A percentile compares a stretch with the other conserved stretches of the same genome.
These are phyloP conservation scores for Fusarium sp. DNA, from an alignment of 2,329 filamentous ascomycete genomes.

Conservation along the genomic window DNA sequence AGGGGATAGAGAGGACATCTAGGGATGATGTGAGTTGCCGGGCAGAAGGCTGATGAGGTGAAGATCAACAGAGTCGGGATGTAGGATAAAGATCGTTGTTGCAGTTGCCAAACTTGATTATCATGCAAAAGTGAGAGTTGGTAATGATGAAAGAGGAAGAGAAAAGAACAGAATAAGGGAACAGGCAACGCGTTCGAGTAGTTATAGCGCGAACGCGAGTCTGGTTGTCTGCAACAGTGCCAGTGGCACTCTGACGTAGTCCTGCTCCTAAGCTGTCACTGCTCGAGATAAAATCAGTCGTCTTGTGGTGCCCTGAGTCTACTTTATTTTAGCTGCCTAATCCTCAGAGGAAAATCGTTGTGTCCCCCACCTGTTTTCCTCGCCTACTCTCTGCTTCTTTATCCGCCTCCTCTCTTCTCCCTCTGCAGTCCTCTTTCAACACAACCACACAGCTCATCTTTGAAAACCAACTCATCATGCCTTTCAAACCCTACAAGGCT, in stretches of 20 bases:
- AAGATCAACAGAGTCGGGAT: not conserved
- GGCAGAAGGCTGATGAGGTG: too few relatives aligned
- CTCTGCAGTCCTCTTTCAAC: not conserved
- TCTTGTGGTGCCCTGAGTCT: not conserved
- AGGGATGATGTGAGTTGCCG: fast-evolving
- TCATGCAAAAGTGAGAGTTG: not conserved
- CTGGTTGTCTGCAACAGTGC: not conserved
- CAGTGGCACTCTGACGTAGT: not conserved
- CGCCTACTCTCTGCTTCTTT: too few relatives aligned
- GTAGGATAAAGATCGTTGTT: not conserved
- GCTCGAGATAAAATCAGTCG: fast-evolving
- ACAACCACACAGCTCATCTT: not conserved
- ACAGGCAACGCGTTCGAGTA: not conserved
- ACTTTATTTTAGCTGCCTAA: not conserved
- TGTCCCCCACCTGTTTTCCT: not conserved
- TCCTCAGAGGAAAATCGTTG: not conserved
- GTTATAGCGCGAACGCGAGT: not conserved
- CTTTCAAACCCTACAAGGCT: not conserved
- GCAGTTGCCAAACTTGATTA: not conserved
- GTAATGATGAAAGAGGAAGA: not conserved
- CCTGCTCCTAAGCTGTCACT: not conserved
- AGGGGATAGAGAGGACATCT: too few relatives aligned
- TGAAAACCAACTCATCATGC: not conserved
- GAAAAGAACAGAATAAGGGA: not conserved
- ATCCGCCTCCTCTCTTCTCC: not conserved